Evolutionary conservation across 805 yeast genomes (phyloP).

Genomic region (Yarrowia bubula): DNA sequence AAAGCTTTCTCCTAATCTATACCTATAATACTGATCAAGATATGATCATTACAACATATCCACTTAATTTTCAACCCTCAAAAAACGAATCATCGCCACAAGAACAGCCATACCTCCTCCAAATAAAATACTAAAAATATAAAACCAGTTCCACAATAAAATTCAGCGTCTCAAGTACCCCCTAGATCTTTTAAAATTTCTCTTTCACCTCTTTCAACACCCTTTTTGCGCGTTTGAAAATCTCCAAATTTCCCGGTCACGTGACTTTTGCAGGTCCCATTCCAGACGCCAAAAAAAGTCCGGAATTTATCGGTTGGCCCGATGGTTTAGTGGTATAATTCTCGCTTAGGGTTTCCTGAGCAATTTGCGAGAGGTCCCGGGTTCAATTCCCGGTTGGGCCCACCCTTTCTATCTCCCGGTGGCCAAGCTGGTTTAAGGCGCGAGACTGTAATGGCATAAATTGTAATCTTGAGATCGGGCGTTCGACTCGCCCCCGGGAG

Average conservation of each 20-base stretch:
- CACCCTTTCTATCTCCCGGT: constrained; percentile 25
- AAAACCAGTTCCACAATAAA: too few species aligned
- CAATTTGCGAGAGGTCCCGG: constrained; percentile 27
- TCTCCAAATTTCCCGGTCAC: neutral
- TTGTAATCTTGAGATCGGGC: constrained; percentile 28
- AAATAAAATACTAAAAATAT: too few species aligned
- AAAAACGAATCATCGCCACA: too few species aligned
- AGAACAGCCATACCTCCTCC: too few species aligned
- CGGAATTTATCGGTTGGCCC: constrained; percentile 9
- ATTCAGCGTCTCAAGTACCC: neutral
- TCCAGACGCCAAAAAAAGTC: neutral
- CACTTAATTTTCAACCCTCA: too few species aligned
- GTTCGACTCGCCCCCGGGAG: constrained; percentile 29
- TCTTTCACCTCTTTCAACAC: too few species aligned
- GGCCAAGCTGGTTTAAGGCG: constrained; percentile 28
- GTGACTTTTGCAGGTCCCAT: neutral
- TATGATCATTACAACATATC: too few species aligned
- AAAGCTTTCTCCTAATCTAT: too few species aligned
- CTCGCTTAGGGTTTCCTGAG: constrained; percentile 27
- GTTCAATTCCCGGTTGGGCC: constrained; percentile 28
- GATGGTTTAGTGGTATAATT: constrained; percentile 27
- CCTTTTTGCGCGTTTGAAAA: neutral
- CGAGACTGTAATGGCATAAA: constrained; percentile 26
- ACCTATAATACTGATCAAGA: too few species aligned
- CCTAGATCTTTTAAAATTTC: too few species aligned